phyloP scores from a whole-genome alignment of 192 early-diverging fungal species.

The Linnemannia zychae region DNA sequence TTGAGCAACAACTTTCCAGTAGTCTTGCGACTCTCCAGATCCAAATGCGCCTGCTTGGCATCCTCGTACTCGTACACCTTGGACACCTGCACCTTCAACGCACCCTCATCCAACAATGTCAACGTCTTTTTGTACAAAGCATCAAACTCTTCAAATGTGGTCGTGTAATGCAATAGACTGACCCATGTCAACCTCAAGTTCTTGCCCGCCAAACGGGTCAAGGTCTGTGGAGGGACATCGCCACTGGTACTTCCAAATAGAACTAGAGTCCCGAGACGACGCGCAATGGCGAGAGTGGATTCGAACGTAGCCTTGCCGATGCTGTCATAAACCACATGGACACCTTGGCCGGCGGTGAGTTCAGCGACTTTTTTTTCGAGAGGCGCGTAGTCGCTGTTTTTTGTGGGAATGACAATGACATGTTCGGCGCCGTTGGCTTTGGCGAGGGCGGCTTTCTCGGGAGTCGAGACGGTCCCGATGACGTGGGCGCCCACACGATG shows the following conservation, averaged over 20 bases:
- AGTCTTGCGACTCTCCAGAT: conserved; percentile 77
- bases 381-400: conserved; percentile 57
- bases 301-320: conserved; percentile 89
- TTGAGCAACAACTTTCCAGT: conserved; percentile 76
- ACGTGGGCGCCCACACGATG: conserved; percentile 83
- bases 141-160: conserved; percentile 72
- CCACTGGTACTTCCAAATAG: conserved; percentile 92
- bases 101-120: conserved; percentile 65
- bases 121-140: conserved; percentile 70
- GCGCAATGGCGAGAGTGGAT: conserved; percentile 68
- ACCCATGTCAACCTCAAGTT: conserved; percentile 80
- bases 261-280: conserved; percentile 75
- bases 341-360: conserved; percentile 78
- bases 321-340: conserved; percentile 86
- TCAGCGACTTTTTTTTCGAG: conserved; percentile 72
- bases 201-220: conserved; percentile 68
- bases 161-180: conserved; percentile 73
- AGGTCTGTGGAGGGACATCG: conserved; percentile 68
- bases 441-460: conserved; percentile 74
- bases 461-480: conserved; percentile 83
- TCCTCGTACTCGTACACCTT: conserved; percentile 82
- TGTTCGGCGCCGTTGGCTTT: conserved; percentile 72
- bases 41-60: conserved; percentile 76
- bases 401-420: conserved; percentile 71
- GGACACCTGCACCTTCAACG: conserved; percentile 74